Conservation (phyloP, 805 yeast genomes). For the Candida maesae region DNA sequence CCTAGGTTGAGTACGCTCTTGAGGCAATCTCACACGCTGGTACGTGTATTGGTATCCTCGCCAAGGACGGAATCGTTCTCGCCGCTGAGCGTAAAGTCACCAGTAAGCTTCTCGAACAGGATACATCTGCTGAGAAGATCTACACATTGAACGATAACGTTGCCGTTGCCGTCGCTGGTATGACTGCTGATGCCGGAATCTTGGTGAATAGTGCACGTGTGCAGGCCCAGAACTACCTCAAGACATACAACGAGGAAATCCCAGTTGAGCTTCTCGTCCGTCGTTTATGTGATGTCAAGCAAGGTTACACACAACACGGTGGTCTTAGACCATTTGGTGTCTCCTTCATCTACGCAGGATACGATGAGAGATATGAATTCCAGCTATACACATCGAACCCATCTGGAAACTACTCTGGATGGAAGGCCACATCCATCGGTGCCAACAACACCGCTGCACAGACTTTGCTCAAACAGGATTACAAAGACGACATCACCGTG, state of each 20-base stretch:
- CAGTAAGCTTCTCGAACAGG: constrained; percentile 88
- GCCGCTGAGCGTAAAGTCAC: constrained; percentile 98
- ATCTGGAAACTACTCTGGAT: constrained; percentile 95
- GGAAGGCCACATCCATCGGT: constrained; percentile 98
- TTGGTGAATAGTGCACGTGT: constrained; percentile 84
- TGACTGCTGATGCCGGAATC: constrained; percentile 95
- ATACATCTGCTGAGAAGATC: constrained; percentile 88
- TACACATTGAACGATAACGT: constrained; percentile 79
- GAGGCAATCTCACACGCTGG: constrained; percentile 98
- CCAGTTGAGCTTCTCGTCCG: constrained; percentile 92
- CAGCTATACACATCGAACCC: constrained; percentile 96
- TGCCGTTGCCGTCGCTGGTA: constrained; percentile 95
- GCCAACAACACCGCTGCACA: constrained; percentile 96
- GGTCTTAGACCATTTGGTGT: constrained; percentile 99
- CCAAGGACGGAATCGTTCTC: constrained; percentile 83
- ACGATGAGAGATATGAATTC: constrained; percentile 83
- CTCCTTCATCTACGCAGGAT: constrained; percentile 92
- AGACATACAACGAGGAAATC: constrained; percentile 84
- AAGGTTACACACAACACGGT: constrained; percentile 98
- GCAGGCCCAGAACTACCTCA: constrained; percentile 77
- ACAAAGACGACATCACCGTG: constrained; percentile 71
- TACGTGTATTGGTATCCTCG: constrained; percentile 91
- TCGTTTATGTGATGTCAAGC: constrained; percentile 87
- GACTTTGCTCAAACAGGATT: constrained; percentile 91
- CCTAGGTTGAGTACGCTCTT: constrained; percentile 84